phyloP scores from a whole-genome alignment of 352 stramenopile species.

The Thalassiosira hispida region DNA sequence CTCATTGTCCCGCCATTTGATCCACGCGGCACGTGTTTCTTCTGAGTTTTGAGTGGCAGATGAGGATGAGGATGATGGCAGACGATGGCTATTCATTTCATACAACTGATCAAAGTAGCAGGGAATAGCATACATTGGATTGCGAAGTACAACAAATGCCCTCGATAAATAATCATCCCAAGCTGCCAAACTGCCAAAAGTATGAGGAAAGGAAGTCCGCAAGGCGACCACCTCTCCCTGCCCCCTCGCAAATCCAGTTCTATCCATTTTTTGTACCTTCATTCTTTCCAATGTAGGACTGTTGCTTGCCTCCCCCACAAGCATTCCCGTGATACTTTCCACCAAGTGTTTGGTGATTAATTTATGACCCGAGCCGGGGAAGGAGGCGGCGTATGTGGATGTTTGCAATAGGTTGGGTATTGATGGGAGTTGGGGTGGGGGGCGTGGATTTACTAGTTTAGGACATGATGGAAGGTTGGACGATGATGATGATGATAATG shows the following conservation, averaged over 20 bases:
- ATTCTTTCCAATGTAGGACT: not conserved
- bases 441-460: not conserved
- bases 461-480: not conserved
- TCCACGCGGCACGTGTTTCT: constrained; percentile 27
- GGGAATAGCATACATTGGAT: constrained; percentile 51
- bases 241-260: too few species aligned
- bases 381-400: constrained; percentile 38
- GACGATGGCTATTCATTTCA: constrained; percentile 37
- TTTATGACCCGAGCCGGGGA: constrained; percentile 31
- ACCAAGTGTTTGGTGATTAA: constrained; percentile 46
- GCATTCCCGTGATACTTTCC: constrained; percentile 34
- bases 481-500: not conserved
- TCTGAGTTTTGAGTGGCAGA: constrained; percentile 5
- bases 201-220: constrained; percentile 43
- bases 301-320: constrained; percentile 35
- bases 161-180: constrained; percentile 39
- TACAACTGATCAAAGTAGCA: constrained; percentile 57
- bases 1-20: constrained; percentile 50
- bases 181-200: constrained; percentile 44
- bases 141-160: constrained; percentile 48
- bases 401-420: constrained; percentile 6
- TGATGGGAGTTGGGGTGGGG: not conserved
- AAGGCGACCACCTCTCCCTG: constrained; percentile 24
- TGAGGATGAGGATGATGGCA: constrained; percentile 8
- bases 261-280: not conserved